Evolutionary conservation across 768 basidiomycete genomes (phyloP), one percentile per base, ranked within the genome.

Genomic region (Macrolepiota fuliginosa): DNA sequence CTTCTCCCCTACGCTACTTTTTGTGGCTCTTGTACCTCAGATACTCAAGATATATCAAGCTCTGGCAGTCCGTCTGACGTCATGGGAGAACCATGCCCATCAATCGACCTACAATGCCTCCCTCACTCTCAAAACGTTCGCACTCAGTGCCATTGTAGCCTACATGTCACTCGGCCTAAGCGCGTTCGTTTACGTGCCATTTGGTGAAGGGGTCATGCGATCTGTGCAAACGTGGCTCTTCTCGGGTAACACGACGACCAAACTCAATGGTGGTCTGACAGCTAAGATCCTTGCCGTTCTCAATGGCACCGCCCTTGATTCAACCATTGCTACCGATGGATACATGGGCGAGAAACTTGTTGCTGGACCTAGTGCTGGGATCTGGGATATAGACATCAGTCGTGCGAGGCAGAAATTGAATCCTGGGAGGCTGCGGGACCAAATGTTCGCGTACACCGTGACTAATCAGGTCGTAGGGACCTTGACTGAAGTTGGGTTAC

Each of bases 111-210:
- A 93, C 70, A 84, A 86, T 61, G 83, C 86, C 6, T 92, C 91
- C 17, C 81, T 97, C 25, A 94, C 95, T 15, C 78, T 91, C 70
- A 99, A 98, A 74, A 90, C 92, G 2, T 99, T 98, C 70, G 86
- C 90, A 1, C 81, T 98, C 57, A 89, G 90, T 35, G 87, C 91
- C 0, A 84, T 98, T 69, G 94, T 96, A 19, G 91, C 96, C 0
- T 98, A 96, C 71, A 86, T 95, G 54, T 90, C 91, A 42, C 83
- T 99, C n/a, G 87, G 85, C 5, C 85, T 98, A 15, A 93, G 90
- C n/a, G 94, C 96, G 15, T 98, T 95, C 69, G 84, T 97, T 54
- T 99, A 98, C 71, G 92, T 96, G 3, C 95, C 95, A 0, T 97
- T 96, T 64, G 95, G 95, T 29, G 90, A 90, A 70, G 82, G 83